Conservation (phyloP, 2,329 filamentous ascomycete genomes). For the Aspergillus sp. region DNA sequence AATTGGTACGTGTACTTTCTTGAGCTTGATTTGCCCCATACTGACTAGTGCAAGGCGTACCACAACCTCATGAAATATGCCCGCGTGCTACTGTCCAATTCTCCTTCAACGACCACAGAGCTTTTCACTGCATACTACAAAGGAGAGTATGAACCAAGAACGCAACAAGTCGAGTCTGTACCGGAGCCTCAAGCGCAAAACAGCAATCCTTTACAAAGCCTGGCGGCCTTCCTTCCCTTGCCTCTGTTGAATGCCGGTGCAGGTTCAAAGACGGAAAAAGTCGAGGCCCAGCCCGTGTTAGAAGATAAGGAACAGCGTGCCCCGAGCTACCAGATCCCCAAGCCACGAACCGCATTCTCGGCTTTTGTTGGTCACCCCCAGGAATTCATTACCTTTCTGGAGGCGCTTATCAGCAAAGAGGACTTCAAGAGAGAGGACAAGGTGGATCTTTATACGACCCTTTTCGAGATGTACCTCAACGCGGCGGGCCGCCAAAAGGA, state of each 20-base stretch:
- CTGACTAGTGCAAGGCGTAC: conserved; percentile 64
- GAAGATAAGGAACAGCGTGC: conserved; percentile 39
- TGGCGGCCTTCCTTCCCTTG: conserved; percentile 78
- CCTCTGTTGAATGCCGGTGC: conserved; percentile 75
- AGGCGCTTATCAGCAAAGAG: conserved; percentile 76
- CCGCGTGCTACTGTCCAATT: conserved; percentile 83
- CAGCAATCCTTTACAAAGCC: conserved; percentile 77
- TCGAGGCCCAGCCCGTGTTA: conserved; percentile 26
- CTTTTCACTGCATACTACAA: conserved; percentile 96
- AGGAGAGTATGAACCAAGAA: conserved; percentile 70
- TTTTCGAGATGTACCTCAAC: conserved; percentile 98
- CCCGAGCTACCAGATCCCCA: conserved; percentile 72
- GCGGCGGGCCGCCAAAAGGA: conserved; percentile 76
- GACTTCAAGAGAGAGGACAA: conserved; percentile 72
- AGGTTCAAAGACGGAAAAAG: conserved; percentile 32
- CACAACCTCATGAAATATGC: conserved; percentile 93
- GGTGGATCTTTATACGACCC: conserved; percentile 84
- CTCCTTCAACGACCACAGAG: conserved; percentile 75
- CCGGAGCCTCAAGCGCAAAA: conserved; percentile 50
- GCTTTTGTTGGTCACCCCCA: conserved; percentile 93
- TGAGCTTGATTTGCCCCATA: neutral
- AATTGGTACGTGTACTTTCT: conserved; percentile 56
- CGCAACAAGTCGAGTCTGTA: conserved; percentile 57
- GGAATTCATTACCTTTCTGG: conserved; percentile 88
- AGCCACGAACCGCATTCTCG: conserved; percentile 86